Evolutionary conservation across 2,329 filamentous ascomycete species (phyloP).

Genomic region (Colletotrichum chlorophyti): DNA sequence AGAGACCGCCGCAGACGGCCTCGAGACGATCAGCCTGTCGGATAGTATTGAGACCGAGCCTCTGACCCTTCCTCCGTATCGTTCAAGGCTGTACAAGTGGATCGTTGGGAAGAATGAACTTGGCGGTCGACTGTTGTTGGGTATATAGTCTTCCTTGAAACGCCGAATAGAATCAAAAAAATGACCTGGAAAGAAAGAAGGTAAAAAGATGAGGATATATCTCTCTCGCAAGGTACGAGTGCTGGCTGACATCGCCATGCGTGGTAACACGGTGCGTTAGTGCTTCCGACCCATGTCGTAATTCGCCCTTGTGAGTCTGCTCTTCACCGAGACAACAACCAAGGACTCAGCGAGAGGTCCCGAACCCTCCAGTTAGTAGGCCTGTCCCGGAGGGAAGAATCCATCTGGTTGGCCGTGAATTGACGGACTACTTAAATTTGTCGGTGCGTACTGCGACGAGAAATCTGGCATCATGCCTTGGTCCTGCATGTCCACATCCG

Average conservation of each 20-base stretch:
- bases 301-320: no score
- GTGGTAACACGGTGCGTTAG: no score
- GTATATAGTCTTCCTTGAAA: conserved; percentile 25
- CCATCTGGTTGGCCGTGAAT: conserved; percentile 8
- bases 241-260: no score
- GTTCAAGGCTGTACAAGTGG: conserved; percentile 3
- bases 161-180: not conserved
- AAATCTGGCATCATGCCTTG: conserved; percentile 38
- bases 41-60: conserved; percentile 17
- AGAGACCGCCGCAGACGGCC: conserved; percentile 3
- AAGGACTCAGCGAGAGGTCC: no score
- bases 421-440: conserved; percentile 17
- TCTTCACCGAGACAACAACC: no score
- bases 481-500: conserved; percentile 44
- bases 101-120: not conserved
- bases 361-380: no score
- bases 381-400: conserved; percentile 22
- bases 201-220: not conserved
- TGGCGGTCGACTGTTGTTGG: conserved; percentile 21
- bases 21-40: not conserved
- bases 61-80: not conserved
- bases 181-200: not conserved
- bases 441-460: conserved; percentile 23
- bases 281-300: no score
- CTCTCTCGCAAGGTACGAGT: conserved; percentile 23